These are phyloP conservation scores for Sarocladium kiliense DNA, from an alignment of 2,329 filamentous ascomycete species.

Conservation along the genomic window DNA sequence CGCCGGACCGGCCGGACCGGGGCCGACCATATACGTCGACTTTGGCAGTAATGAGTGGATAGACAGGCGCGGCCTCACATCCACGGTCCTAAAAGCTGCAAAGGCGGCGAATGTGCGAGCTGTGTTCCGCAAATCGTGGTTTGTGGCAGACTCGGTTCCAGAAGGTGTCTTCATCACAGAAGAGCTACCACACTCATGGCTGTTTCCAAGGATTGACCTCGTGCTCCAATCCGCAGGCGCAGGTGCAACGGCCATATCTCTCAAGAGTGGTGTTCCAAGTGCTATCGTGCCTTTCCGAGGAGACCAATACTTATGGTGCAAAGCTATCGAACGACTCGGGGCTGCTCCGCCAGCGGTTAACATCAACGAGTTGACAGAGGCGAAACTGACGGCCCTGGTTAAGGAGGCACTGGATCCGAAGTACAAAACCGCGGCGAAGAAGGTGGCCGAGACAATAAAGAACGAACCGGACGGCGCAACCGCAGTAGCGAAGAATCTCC, in stretches of 20 bases:
- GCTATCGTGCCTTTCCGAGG: background rate
- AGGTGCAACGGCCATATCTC: background rate
- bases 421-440: background rate
- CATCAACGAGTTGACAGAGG: background rate
- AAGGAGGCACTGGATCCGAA: background rate
- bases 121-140: background rate
- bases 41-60: constrained; percentile 3
- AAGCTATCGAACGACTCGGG: background rate
- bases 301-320: background rate
- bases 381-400: background rate
- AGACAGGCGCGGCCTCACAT: background rate
- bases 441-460: background rate
- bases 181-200: background rate
- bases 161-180: background rate
- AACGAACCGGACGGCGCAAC: background rate
- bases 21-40: background rate
- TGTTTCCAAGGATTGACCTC: background rate
- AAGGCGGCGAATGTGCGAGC: background rate
- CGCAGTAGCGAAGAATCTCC: background rate
- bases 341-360: background rate
- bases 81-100: background rate
- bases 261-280: background rate
- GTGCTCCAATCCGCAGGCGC: background rate
- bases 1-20: background rate
- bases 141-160: background rate